These are phyloP conservation scores for Picea abies DNA, from an alignment of 83 land plant genomes.

Conservation along the genomic window DNA sequence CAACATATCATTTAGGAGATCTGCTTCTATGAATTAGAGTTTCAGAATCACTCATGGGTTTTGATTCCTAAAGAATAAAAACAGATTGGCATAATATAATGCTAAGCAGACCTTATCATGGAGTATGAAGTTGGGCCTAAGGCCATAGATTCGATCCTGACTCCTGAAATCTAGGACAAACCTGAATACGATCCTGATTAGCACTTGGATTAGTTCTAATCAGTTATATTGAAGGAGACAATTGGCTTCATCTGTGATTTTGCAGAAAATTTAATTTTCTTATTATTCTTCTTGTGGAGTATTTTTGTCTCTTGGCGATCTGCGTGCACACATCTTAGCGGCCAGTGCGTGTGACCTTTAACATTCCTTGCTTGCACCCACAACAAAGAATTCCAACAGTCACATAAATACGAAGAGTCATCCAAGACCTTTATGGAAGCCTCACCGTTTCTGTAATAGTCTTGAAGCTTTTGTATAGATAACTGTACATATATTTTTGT, in stretches of 20 bases:
- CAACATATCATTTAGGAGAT: not conserved
- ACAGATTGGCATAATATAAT: not conserved
- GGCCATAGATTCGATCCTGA: not conserved
- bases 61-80: not conserved
- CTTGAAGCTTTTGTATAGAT: no score
- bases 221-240: not conserved
- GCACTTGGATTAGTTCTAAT: not conserved
- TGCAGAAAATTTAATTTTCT: not conserved
- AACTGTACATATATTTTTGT: no score
- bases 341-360: no score
- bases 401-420: no score
- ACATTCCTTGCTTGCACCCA: no score
- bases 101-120: not conserved
- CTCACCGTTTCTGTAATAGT: no score
- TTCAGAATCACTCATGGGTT: not conserved
- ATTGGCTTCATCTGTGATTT: not conserved
- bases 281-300: not conserved
- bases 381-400: no score
- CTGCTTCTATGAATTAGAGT: conserved; percentile 1
- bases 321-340: no score
- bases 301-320: not conserved
- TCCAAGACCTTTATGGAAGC: no score
- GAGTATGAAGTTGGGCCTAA: not conserved
- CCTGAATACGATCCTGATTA: no score
- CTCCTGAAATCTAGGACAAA: not conserved